phyloP scores from a whole-genome alignment of 1,284 basidiomycete species.

The Farysia itapuensis region DNA sequence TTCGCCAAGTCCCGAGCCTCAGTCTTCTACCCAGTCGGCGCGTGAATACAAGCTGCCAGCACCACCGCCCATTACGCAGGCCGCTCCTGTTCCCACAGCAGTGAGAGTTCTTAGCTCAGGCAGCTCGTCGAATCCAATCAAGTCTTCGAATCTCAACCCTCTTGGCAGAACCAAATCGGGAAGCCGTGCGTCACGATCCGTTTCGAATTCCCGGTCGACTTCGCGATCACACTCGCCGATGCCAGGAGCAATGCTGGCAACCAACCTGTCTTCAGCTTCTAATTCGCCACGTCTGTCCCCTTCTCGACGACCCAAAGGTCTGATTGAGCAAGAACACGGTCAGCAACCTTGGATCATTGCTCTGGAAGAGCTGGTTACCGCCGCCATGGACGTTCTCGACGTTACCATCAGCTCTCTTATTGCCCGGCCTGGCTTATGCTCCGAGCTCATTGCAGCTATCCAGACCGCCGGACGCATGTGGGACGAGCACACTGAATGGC shows the following conservation, averaged over 20 bases:
- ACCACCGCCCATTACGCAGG: constrained; percentile 33
- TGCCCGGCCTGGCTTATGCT: constrained; percentile 78
- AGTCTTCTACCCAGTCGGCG: constrained; percentile 13
- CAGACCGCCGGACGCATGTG: constrained; percentile 89
- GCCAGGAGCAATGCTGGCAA: constrained; percentile 62
- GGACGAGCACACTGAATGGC: constrained; percentile 98
- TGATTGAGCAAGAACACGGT: constrained; percentile 35
- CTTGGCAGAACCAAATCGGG: constrained; percentile 30
- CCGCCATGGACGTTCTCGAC: constrained; percentile 92
- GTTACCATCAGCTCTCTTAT: constrained; percentile 84
- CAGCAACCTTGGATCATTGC: constrained; percentile 67
- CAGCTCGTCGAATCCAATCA: constrained; percentile 14
- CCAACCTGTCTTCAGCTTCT: constrained; percentile 43
- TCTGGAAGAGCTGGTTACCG: constrained; percentile 86
- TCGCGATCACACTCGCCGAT: constrained; percentile 93
- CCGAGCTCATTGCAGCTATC: constrained; percentile 81
- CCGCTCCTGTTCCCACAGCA: constrained; percentile 14
- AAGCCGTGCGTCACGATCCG: constrained; percentile 37
- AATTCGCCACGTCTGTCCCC: constrained; percentile 49
- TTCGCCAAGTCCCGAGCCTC: constrained; percentile 18
- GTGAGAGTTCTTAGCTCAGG: constrained; percentile 17
- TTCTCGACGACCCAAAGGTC: constrained; percentile 30
- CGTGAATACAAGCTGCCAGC: constrained; percentile 41
- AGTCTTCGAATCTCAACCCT: constrained; percentile 34
- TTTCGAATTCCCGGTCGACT: constrained; percentile 85